A percentile compares a stretch with the other conserved stretches of the same genome.
Evolutionary conservation across 345 rosid genomes (phyloP).

Genomic region (Iberis pinnata): DNA sequence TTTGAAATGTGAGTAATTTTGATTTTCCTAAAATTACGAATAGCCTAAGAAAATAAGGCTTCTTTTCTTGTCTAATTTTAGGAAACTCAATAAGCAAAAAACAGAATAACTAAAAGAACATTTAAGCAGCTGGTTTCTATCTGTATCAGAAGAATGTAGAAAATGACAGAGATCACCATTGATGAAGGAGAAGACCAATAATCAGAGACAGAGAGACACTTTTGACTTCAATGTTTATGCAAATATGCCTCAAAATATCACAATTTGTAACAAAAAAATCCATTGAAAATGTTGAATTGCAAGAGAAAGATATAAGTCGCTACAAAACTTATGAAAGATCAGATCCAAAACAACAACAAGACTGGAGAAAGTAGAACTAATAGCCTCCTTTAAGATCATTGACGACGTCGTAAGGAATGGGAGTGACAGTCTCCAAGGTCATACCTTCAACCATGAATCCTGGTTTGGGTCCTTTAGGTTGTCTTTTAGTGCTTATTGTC

Average conservation of each 20-base stretch:
- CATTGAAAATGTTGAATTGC: too few relatives aligned
- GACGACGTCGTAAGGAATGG: slow-evolving; percentile 82
- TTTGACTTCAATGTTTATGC: not conserved
- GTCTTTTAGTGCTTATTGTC: slow-evolving; percentile 70
- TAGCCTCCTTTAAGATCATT: slow-evolving; percentile 89
- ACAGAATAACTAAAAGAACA: slow-evolving; percentile 12
- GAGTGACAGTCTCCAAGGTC: slow-evolving; percentile 70
- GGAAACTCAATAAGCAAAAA: slow-evolving; percentile 12
- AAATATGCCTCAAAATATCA: too few relatives aligned
- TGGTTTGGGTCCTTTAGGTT: slow-evolving; percentile 74
- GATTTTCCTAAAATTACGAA: slow-evolving; percentile 34
- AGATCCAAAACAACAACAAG: not conserved
- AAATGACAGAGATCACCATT: slow-evolving; percentile 7
- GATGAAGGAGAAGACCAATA: not conserved
- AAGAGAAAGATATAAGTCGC: too few relatives aligned
- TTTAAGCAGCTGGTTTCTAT: slow-evolving; percentile 21
- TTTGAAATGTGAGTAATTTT: too few relatives aligned
- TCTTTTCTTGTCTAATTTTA: slow-evolving; percentile 10
- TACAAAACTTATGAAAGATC: not conserved
- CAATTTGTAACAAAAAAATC: too few relatives aligned
- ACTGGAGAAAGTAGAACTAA: slow-evolving; percentile 21
- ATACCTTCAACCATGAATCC: slow-evolving; percentile 85
- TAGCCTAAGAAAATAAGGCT: slow-evolving; percentile 23
- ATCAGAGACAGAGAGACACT: not conserved
- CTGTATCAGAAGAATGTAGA: slow-evolving; percentile 9